Evolutionary conservation across 2,329 filamentous ascomycete species (phyloP), one percentile per base, ranked within the genome.

Genomic region (Cordyceps militaris): DNA sequence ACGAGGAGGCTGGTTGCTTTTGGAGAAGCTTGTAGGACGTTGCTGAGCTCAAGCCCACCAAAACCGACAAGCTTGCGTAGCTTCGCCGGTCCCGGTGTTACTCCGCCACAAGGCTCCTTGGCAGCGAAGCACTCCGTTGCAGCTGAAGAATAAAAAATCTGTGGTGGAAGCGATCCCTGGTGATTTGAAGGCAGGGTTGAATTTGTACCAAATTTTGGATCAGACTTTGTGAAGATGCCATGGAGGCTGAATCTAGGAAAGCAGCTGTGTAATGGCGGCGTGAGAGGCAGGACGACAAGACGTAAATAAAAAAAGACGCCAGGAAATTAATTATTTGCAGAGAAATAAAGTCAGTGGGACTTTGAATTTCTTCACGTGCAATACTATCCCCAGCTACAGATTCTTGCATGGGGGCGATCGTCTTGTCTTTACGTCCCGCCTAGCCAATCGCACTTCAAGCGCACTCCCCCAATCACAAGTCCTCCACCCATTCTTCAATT

Each of bases 371-470:
- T 14, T n/a, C 28, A 10, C 14, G 8, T 30, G 7, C 3, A 38
- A 50, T 50, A 32, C 30, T 11, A 38, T 40, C 10, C 30, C 21
- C 13, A 10, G 26, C 28, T 24, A 34, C 13, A 36, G 8, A 16
- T 16, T 9, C 9, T 38, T 28, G 48, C 23, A 38, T 7, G 48
- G 11, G 14, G 10, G 21, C 23, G 40, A 54, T 54, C 13, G 6
- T 23, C 13, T 5, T 5, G 7, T 51, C 23, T 7, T 24, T 54
- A 46, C 40, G 51, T 54, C 51, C 44, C 42, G 14, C n/a, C 21
- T 10, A 49, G 24, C 54, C 44, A 56, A 50, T 56, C 54, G 38
- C 54, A 56, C 34, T 36, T 30, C 44, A 32, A 23, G 53, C 53
- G 53, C 53, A 56, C 34, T 32, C n/a, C 14, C 38, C 19, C 5